A percentile compares a stretch with the other conserved stretches of the same genome.
phyloP scores from a whole-genome alignment of 768 basidiomycete genomes.

The Multifurca ochricompacta region DNA sequence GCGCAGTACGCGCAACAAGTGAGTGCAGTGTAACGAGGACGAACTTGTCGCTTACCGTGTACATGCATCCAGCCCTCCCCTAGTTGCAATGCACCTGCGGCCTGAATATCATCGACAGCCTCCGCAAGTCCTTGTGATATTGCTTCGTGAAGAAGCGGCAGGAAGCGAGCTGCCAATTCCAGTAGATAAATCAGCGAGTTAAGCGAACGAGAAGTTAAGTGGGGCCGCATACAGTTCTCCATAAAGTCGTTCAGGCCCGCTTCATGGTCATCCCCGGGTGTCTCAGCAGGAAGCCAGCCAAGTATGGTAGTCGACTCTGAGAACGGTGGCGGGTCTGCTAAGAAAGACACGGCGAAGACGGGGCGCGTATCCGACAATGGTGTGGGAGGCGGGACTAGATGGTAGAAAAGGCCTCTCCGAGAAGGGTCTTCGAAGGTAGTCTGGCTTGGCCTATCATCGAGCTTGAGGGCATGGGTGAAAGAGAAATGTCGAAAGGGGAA shows the following conservation, averaged over 20 bases:
- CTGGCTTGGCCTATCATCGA: background rate
- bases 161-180: background rate
- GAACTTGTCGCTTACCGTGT: constrained; percentile 34
- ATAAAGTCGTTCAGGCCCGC: constrained; percentile 63
- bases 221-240: constrained; percentile 51
- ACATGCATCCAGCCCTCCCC: constrained; percentile 86
- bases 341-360: constrained; percentile 20
- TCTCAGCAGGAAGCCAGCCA: constrained; percentile 21
- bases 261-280: constrained; percentile 28
- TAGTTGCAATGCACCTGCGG: constrained; percentile 54
- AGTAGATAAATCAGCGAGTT: background rate
- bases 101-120: constrained; percentile 57
- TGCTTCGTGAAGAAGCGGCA: constrained; percentile 46
- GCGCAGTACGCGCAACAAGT: background rate
- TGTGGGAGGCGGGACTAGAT: constrained; percentile 15
- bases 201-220: background rate
- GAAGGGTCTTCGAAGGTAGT: constrained; percentile 18
- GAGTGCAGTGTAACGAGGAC: background rate
- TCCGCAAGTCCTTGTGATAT: constrained; percentile 48
- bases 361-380: constrained; percentile 6
- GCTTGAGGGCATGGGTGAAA: background rate
- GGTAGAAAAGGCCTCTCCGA: constrained; percentile 17
- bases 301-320: constrained; percentile 16
- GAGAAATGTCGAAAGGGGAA: background rate
- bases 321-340: constrained; percentile 10